Evolutionary conservation across 129 eudicot genomes (phyloP).

Genomic region (Arctium lappa): DNA sequence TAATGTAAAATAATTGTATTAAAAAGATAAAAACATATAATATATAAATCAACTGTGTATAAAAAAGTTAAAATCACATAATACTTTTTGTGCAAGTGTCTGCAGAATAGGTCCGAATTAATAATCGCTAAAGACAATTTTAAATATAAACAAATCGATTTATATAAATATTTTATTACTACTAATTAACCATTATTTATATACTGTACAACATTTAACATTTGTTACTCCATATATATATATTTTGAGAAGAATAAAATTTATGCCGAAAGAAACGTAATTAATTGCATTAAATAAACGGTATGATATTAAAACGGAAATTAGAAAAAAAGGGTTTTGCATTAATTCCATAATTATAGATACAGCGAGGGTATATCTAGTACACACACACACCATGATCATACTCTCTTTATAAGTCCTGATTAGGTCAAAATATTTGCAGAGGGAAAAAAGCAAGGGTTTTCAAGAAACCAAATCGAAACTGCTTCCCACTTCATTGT

Average conservation of each 20-base stretch:
- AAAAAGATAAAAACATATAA: no score
- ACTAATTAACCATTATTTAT: no score
- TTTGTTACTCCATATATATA: background rate
- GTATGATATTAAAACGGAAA: background rate
- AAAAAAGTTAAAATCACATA: no score
- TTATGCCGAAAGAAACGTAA: background rate
- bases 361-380: conserved; percentile 13
- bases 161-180: no score
- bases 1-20: no score
- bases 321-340: background rate
- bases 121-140: background rate
- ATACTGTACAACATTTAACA: background rate
- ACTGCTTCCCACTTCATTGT: background rate
- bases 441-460: background rate
- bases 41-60: no score
- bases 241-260: background rate
- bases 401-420: conserved; percentile 10
- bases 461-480: conserved; percentile 2
- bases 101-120: background rate
- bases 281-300: background rate
- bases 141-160: no score
- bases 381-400: background rate
- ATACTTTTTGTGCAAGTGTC: background rate
- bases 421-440: background rate
- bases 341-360: conserved; percentile 13